phyloP scores from a whole-genome alignment of 495 filamentous ascomycete genomes.

The Talaromyces trachyspermus region DNA sequence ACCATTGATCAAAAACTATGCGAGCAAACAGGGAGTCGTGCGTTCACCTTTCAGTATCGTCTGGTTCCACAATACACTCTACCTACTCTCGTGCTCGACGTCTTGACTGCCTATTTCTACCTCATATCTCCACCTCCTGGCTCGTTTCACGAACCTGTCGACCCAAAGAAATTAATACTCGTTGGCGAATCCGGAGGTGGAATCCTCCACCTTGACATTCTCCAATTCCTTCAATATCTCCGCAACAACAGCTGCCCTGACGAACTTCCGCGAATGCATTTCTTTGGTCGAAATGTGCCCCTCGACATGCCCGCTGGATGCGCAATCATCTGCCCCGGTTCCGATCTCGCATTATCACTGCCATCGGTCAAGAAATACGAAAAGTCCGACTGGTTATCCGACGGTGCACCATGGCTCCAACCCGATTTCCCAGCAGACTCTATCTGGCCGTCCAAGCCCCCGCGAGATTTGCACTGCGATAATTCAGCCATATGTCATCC shows the following conservation, averaged over 20 bases:
- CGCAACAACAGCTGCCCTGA: not conserved
- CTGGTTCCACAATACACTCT: constrained; percentile 13
- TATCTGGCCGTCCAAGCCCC: constrained; percentile 14
- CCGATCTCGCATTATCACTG: not conserved
- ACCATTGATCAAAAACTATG: constrained; percentile 10
- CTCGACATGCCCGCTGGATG: constrained; percentile 1
- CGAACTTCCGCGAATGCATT: not conserved
- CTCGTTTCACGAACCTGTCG: constrained; percentile 8
- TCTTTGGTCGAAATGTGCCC: not conserved
- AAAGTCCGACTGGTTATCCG: not conserved
- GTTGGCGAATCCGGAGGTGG: constrained; percentile 11
- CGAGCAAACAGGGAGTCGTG: constrained; percentile 7
- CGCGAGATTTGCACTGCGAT: constrained; percentile 15
- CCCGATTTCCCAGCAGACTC: constrained; percentile 7
- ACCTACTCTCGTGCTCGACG: constrained; percentile 10
- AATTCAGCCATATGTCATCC: constrained; percentile 11
- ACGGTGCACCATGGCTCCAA: not conserved
- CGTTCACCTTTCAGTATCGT: constrained; percentile 10
- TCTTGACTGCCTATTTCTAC: constrained; percentile 11
- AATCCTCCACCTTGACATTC: constrained; percentile 11
- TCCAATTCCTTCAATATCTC: constrained; percentile 9
- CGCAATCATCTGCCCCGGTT: not conserved
- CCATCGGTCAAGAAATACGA: not conserved
- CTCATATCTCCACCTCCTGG: constrained; percentile 11
- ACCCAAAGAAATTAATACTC: constrained; percentile 9